phyloP scores from a whole-genome alignment of 257 asterid genomes.

The Solanum tarapatanum region DNA sequence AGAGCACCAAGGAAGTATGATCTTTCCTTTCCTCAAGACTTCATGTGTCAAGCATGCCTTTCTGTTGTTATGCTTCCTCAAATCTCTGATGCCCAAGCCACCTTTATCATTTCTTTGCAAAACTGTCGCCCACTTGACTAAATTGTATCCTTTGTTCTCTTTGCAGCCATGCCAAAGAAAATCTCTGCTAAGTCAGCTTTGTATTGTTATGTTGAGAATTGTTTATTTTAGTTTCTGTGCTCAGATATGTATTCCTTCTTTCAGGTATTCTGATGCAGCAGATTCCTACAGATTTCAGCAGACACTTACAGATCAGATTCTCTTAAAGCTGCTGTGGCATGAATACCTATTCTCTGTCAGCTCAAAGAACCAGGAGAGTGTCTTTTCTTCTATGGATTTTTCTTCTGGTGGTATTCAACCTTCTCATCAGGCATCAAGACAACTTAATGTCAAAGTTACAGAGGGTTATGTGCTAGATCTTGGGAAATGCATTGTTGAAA shows the following conservation, averaged over 20 bases:
- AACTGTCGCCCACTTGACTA: neutral
- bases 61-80: neutral
- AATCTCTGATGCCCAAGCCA: neutral
- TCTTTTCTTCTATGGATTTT: slow-evolving; percentile 18
- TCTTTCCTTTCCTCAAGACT: neutral
- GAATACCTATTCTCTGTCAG: slow-evolving; percentile 43
- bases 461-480: slow-evolving; percentile 45
- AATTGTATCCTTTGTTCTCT: neutral
- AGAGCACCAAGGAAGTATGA: neutral
- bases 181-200: neutral
- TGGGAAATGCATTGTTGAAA: slow-evolving; percentile 73
- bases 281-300: slow-evolving; percentile 35
- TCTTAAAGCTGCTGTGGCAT: slow-evolving; percentile 66
- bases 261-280: slow-evolving; percentile 55
- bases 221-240: slow-evolving; percentile 5
- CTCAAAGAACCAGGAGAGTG: slow-evolving; percentile 31
- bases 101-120: neutral
- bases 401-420: slow-evolving; percentile 26
- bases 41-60: neutral
- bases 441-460: slow-evolving; percentile 32
- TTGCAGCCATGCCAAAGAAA: neutral
- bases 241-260: slow-evolving; percentile 7
- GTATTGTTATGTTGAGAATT: neutral
- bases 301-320: slow-evolving; percentile 47
- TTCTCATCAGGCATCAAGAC: slow-evolving; percentile 41